These are phyloP conservation scores for Paracoccidioides lutzii DNA, from an alignment of 2,329 filamentous ascomycete genomes.

Conservation along the genomic window DNA sequence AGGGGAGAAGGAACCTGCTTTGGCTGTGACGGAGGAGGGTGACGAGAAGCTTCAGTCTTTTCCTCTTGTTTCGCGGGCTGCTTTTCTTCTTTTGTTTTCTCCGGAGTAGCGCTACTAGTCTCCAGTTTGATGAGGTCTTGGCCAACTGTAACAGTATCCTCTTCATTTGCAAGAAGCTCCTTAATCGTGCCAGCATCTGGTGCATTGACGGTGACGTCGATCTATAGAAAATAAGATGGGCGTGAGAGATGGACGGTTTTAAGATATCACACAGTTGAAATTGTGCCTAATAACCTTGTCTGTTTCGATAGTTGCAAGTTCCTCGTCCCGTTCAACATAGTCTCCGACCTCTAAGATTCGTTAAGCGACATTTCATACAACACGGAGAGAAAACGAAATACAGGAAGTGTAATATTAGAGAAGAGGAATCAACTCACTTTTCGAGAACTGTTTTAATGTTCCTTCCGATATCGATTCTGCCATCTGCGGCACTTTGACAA, in stretches of 20 bases:
- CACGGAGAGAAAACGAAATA: neutral
- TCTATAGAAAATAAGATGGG: conserved; percentile 39
- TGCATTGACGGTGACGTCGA: conserved; percentile 92
- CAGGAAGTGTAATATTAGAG: neutral
- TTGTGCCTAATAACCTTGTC: conserved; percentile 58
- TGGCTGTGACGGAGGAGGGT: conserved; percentile 15
- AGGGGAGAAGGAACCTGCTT: conserved; percentile 28
- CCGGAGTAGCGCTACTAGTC: conserved; percentile 44
- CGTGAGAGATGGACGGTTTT: neutral
- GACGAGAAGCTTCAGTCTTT: conserved; percentile 12
- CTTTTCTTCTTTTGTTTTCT: conserved; percentile 39
- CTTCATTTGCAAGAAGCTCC: conserved; percentile 81
- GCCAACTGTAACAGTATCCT: conserved; percentile 88
- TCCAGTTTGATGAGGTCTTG: conserved; percentile 84
- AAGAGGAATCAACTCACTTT: conserved; percentile 39
- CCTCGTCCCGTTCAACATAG: conserved; percentile 87
- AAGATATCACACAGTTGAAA: neutral
- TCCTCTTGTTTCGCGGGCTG: conserved; percentile 36
- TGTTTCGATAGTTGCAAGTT: conserved; percentile 97
- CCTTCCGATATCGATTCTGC: conserved; percentile 97
- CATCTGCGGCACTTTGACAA: conserved; percentile 95
- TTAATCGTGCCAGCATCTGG: conserved; percentile 82
- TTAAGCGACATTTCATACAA: neutral
- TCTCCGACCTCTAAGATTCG: conserved; percentile 59
- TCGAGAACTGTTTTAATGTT: conserved; percentile 89